Evolutionary conservation across 1,139 yeast genomes (phyloP).

Genomic region (Debaryomyces nepalensis): DNA sequence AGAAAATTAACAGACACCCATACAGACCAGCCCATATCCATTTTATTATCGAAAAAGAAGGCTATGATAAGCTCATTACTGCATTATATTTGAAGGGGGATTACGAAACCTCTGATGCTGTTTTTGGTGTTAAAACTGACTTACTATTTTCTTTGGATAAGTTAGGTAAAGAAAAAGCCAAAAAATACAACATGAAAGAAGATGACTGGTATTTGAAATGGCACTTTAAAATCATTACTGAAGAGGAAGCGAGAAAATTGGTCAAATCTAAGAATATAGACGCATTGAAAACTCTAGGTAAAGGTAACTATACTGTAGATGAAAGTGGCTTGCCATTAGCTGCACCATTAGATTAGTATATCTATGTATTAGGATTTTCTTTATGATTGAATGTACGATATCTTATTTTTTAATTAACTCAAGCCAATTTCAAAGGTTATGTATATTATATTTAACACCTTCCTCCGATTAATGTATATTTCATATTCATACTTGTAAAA

Average conservation of each 20-base stretch:
- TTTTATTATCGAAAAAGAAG: conserved; percentile 31
- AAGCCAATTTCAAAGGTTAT: too few relatives aligned
- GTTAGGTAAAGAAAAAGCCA: conserved; percentile 26
- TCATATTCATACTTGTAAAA: too few relatives aligned
- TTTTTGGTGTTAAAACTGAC: conserved; percentile 31
- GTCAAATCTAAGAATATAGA: conserved; percentile 20
- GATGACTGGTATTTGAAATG: conserved; percentile 31
- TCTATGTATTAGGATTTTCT: neutral
- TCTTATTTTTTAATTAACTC: too few relatives aligned
- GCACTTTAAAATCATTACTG: conserved; percentile 28
- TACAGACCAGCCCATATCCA: conserved; percentile 44
- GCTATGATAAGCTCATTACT: conserved; percentile 35
- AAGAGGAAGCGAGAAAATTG: conserved; percentile 23
- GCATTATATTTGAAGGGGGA: conserved; percentile 36
- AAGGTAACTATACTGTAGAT: conserved; percentile 18
- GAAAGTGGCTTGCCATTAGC: conserved; percentile 24
- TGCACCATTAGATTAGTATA: conserved; percentile 9
- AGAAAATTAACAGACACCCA: conserved; percentile 38
- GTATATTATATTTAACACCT: too few relatives aligned
- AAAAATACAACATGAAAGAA: conserved; percentile 23
- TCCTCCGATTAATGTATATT: too few relatives aligned
- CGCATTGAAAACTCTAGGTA: conserved; percentile 21
- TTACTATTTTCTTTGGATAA: conserved; percentile 25
- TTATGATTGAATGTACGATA: conserved; percentile 3
- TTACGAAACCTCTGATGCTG: conserved; percentile 37